Base-by-base conservation (phyloP, 345 rosid genomes). In the Erysimum cheiranthoides region DNA sequence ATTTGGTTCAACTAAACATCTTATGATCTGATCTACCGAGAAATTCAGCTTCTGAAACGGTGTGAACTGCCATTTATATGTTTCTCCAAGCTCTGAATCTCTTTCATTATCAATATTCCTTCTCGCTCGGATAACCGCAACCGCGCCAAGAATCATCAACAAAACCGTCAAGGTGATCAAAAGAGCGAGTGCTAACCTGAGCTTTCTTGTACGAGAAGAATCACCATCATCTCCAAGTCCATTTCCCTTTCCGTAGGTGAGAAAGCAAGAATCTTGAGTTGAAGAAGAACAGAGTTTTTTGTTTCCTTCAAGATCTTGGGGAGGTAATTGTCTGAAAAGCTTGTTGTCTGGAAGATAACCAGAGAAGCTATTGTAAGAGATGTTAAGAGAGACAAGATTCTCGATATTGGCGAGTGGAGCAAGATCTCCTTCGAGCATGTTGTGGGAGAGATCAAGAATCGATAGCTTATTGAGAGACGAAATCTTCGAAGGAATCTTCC, bases 11-110 rank as follows among this genome's bases (percentile, higher is more conserved):
- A 88, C 91, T 11, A 95, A 84, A 75, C 93, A 89, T 81, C 83
- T 86, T 52, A 95, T 79, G 42, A 95, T 75, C 74, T 90, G 93
- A 68, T 95, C 99, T 12, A 90, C 87, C 0, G 97, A 85, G 86
- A 95, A 92, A 71, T 84, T 90, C 51, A 95, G 81, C 88, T 92
- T 95, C 85, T 92, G 99, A 83, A 95, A 95, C 51, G 97, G 97
- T 73, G 93, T 89, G 83, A 92, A 89, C 58, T 92, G 93, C 99
- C 99, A 95, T 16, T 91, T 90, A 85, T 86, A 89, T 6, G 97
- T 85, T 61, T 89, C 91, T n/a, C 95, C 96, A 57, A 90, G 73
- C 81, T 90, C 97, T 2, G 97, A 92, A 57, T 87, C 93, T 70
- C 85, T 86, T 28, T 88, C 88, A 6, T 80, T 86, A 64, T 79